Base-by-base conservation (phyloP, 306 rosid genomes). In the Ziziphus jujuba region DNA sequence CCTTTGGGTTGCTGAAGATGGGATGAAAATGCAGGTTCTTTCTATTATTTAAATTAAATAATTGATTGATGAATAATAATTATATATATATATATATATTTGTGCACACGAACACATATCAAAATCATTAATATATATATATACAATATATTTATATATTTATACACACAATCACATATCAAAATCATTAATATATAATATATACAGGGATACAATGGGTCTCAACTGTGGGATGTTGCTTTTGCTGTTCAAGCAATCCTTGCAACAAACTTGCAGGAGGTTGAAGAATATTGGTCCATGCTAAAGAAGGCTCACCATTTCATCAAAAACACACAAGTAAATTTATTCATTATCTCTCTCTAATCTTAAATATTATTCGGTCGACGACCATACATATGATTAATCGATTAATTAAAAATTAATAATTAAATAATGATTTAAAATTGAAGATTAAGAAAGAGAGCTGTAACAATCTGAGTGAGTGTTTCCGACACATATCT, bases 1-100 rank as follows among this genome's bases (percentile, higher is more conserved):
- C 75, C 85, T 85, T 9, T 90, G 95, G 97, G 56, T 90, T 10
- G 97, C 95, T 3, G 97, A 90, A 80, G 97, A 90, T 75, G 97
- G 97, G 61, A 77, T 90, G 91, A 90, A 90, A 84, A 85, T 90
- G 95, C 97, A 87, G 92, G 96, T 84, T 4, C 5, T 25, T 14
- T 28, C 6, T 56, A 9, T 1, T 13, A 2, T 25, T 3, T 44
- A 44, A 8, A 44, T 44, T 44, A 8, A 9, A 3, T 47, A 47
- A 11, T 58, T 14, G 28, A 10, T 33, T 25, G 20, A 11, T 31
- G 19, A 20, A 0, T 20, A 22, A 28, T 33, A 15, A 12, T 23
- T 11, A 16, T n/a, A n/a, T n/a, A 35, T 17, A 34, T 36, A 38
- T 19, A 15, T 61, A n/a, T 9, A 60, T 16, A n/a, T 5, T 6